Percentiles rank a stretch among this genome's conserved stretches.
Evolutionary conservation across 768 basidiomycete species (phyloP).

Genomic region (Mycena epipterygia): DNA sequence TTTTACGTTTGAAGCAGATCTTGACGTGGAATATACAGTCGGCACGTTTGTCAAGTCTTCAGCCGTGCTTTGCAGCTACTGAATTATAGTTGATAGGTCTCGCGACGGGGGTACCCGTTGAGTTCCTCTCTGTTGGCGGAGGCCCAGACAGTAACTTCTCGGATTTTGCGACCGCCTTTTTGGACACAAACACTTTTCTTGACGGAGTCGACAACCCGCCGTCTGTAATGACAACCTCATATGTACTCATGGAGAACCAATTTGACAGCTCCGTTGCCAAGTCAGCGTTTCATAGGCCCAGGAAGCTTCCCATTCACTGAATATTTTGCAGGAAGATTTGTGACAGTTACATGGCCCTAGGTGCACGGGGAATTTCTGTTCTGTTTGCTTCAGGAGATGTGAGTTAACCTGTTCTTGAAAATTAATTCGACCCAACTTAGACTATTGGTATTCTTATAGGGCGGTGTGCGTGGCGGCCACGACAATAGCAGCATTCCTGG

Average conservation of each 20-base stretch:
- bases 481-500: background rate
- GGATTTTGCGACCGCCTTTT: constrained; percentile 14
- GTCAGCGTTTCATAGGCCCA: constrained; percentile 22
- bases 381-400: constrained; percentile 14
- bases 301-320: constrained; percentile 9
- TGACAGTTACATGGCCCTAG: too few relatives aligned
- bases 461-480: constrained; percentile 18
- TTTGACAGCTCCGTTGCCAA: constrained; percentile 4
- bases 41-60: constrained; percentile 9
- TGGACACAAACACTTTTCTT: constrained; percentile 19
- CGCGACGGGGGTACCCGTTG: constrained; percentile 16
- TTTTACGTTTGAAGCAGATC: background rate
- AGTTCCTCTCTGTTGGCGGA: constrained; percentile 30
- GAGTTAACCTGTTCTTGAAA: background rate
- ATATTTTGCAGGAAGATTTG: constrained; percentile 15
- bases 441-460: constrained; percentile 6
- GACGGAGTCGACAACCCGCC: constrained; percentile 19
- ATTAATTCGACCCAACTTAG: background rate
- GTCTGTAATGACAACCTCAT: constrained; percentile 14
- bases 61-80: constrained; percentile 1
- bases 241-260: background rate
- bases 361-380: constrained; percentile 44
- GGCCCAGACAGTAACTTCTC: constrained; percentile 38
- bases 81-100: background rate
- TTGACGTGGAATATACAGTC: constrained; percentile 19